Percentiles rank a stretch among this genome's conserved stretches.
Evolutionary conservation across 768 basidiomycete genomes (phyloP).

Genomic region (Lactarius tabidus): DNA sequence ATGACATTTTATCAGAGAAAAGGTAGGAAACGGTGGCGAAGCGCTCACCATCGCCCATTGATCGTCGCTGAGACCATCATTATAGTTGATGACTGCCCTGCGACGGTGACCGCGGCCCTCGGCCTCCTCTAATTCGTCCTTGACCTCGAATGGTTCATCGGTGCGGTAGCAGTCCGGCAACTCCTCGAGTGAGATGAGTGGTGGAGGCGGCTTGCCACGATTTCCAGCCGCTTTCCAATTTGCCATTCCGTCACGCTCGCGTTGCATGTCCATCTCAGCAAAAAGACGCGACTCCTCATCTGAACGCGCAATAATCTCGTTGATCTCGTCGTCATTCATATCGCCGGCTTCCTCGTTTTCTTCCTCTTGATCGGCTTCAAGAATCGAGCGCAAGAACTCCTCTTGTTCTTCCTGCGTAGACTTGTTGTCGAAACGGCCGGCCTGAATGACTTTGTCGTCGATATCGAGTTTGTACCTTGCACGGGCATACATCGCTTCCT

Average conservation of each 20-base stretch:
- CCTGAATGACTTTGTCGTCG: constrained; percentile 99
- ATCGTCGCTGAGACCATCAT: constrained; percentile 91
- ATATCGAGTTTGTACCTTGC: constrained; percentile 96
- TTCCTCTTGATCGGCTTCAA: constrained; percentile 87
- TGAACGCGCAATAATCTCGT: constrained; percentile 82
- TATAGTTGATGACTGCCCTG: constrained; percentile 84
- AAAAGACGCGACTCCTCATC: constrained; percentile 78
- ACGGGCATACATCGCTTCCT: constrained; percentile 95
- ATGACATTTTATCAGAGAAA: constrained; percentile 2
- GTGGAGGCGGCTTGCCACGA: constrained; percentile 70
- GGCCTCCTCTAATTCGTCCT: constrained; percentile 55
- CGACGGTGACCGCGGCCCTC: constrained; percentile 84
- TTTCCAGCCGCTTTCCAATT: constrained; percentile 71
- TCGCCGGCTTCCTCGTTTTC: constrained; percentile 87
- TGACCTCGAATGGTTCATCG: constrained; percentile 72
- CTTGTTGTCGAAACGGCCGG: constrained; percentile 98
- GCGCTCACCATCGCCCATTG: constrained; percentile 78
- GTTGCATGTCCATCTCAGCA: constrained; percentile 75
- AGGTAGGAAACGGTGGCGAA: neutral
- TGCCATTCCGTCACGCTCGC: constrained; percentile 62
- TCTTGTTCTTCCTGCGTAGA: constrained; percentile 98
- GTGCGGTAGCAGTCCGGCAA: constrained; percentile 89
- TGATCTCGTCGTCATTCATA: constrained; percentile 93
- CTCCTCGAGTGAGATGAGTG: constrained; percentile 82
- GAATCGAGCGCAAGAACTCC: constrained; percentile 85